These are phyloP conservation scores for Lizonia empirigonia DNA, from an alignment of 2,329 filamentous ascomycete genomes.

Conservation along the genomic window DNA sequence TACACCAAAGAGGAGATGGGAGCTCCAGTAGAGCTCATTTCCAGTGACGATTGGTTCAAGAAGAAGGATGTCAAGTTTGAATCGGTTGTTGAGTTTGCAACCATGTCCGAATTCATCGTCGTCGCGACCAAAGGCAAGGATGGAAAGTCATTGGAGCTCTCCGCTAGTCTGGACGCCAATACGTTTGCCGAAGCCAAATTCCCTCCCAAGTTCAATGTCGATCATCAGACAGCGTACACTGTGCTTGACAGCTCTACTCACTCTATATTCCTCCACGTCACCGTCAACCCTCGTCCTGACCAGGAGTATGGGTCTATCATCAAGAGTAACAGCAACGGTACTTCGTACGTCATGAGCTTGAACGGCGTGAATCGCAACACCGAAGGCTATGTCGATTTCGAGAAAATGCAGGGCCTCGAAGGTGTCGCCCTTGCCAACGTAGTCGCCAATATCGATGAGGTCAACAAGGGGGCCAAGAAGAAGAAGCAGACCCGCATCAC, in stretches of 20 bases:
- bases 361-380: conserved; percentile 80
- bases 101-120: conserved; percentile 96
- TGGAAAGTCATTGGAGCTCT: conserved; percentile 71
- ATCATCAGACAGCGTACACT: conserved; percentile 83
- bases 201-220: conserved; percentile 80
- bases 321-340: conserved; percentile 98
- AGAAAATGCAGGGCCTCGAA: conserved; percentile 91
- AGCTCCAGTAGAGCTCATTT: conserved; percentile 71
- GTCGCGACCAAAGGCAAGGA: conserved; percentile 74
- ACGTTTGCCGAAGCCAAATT: conserved; percentile 84
- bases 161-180: conserved; percentile 83
- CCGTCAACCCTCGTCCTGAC: conserved; percentile 68
- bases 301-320: conserved; percentile 83
- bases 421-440: conserved; percentile 87
- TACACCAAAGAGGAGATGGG: conserved; percentile 66
- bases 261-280: conserved; percentile 91
- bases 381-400: conserved; percentile 85
- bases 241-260: conserved; percentile 94
- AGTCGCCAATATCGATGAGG: conserved; percentile 73
- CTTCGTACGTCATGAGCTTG: conserved; percentile 86
- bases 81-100: conserved; percentile 83
- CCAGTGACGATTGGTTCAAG: conserved; percentile 80
- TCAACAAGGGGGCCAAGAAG: conserved; percentile 70
- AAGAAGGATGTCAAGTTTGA: conserved; percentile 67
- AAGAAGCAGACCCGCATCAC: conserved; percentile 89